Percentiles rank a stretch among this genome's conserved stretches.
phyloP scores from a whole-genome alignment of 805 yeast genomes.

The Spathaspora hagerdaliae region DNA sequence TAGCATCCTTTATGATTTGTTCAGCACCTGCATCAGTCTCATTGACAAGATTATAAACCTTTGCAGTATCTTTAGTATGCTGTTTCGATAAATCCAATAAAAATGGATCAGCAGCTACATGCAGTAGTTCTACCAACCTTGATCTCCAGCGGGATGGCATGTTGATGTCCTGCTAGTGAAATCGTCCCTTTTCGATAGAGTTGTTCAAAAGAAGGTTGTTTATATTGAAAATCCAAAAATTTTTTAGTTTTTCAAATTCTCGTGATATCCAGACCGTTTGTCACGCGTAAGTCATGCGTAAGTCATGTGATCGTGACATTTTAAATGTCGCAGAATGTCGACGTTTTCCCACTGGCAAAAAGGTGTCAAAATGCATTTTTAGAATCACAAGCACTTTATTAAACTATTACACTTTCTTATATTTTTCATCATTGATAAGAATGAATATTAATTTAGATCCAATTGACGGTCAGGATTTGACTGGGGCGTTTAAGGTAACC shows the following conservation, averaged over 20 bases:
- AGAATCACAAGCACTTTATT: too few species aligned
- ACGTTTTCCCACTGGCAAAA: too few species aligned
- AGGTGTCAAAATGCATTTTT: too few species aligned
- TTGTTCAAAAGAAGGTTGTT: neutral
- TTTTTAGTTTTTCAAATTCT: neutral
- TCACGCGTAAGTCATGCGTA: slow-evolving; percentile 1
- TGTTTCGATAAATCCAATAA: slow-evolving; percentile 2
- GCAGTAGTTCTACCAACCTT: slow-evolving; percentile 7
- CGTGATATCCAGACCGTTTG: neutral
- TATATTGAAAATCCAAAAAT: too few species aligned
- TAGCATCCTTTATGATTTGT: slow-evolving; percentile 7
- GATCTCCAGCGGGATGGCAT: slow-evolving; percentile 5
- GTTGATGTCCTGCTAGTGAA: neutral
- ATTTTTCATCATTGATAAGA: neutral
- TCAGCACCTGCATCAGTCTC: slow-evolving; percentile 2
- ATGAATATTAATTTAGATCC: slow-evolving; percentile 41
- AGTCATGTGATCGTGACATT: neutral
- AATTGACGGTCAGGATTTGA: slow-evolving; percentile 39
- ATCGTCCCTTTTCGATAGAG: neutral
- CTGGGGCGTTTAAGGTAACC: slow-evolving; percentile 44
- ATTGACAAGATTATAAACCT: neutral
- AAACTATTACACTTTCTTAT: too few species aligned
- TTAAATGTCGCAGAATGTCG: too few species aligned
- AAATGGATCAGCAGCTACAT: slow-evolving; percentile 8
- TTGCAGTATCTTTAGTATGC: neutral